Percentiles rank a stretch among this genome's conserved stretches.
Conservation (phyloP, 1,139 yeast species). For the Lodderomyces margitis region DNA sequence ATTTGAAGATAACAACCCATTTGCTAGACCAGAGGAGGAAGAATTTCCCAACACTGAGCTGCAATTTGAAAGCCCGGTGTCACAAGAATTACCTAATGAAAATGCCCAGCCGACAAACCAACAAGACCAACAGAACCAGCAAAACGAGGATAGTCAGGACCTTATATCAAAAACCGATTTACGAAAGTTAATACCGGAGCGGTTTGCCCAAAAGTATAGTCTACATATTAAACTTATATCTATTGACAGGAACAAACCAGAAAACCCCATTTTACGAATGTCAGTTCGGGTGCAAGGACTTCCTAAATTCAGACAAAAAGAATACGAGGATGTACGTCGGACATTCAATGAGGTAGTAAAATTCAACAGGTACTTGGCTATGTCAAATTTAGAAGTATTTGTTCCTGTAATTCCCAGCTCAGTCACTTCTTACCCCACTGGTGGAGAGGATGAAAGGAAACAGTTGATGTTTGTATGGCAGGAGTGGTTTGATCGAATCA, state of each 20-base stretch:
- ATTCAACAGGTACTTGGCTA: constrained; percentile 73
- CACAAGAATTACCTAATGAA: constrained; percentile 5
- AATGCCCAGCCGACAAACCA: constrained; percentile 9
- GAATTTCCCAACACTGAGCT: not conserved
- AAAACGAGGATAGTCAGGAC: constrained; percentile 3
- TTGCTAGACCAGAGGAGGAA: constrained; percentile 33
- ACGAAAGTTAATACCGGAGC: constrained; percentile 49
- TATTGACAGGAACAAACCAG: constrained; percentile 41
- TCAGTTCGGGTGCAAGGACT: constrained; percentile 49
- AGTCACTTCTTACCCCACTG: constrained; percentile 73
- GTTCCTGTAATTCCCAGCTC: constrained; percentile 85
- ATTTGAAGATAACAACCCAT: constrained; percentile 65
- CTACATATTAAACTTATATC: constrained; percentile 28
- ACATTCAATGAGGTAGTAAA: constrained; percentile 75
- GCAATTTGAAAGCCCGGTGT: not conserved
- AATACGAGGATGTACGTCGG: constrained; percentile 74
- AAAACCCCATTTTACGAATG: constrained; percentile 45
- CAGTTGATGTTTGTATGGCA: constrained; percentile 64
- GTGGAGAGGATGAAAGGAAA: constrained; percentile 76
- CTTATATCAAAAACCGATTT: constrained; percentile 34
- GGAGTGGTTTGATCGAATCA: constrained; percentile 80
- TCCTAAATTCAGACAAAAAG: constrained; percentile 71
- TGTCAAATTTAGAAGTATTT: constrained; percentile 87
- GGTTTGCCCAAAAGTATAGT: constrained; percentile 38
- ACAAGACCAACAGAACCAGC: constrained; percentile 1